These are phyloP conservation scores for Acanthamoeba culbertsoni DNA, from an alignment of 208 protist species.

Conservation along the genomic window DNA sequence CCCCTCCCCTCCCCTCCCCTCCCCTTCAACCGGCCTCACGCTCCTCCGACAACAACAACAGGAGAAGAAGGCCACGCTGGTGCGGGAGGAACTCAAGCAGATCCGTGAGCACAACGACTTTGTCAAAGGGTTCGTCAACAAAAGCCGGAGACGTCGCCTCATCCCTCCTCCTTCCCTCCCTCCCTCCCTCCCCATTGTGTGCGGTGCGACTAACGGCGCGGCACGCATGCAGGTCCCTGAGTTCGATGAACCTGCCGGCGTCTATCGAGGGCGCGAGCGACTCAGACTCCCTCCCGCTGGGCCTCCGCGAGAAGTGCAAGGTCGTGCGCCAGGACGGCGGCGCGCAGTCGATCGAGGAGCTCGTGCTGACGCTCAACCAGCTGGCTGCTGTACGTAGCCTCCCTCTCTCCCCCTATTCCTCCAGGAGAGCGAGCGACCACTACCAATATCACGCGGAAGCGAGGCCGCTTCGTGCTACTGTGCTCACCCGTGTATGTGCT, in stretches of 20 bases:
- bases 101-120: constrained; percentile 19
- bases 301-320: not conserved
- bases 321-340: not conserved
- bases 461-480: too few species aligned
- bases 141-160: too few species aligned
- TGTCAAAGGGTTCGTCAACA: constrained; percentile 3
- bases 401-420: too few species aligned
- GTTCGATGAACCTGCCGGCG: constrained; percentile 10
- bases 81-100: not conserved
- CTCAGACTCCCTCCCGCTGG: not conserved
- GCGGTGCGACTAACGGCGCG: not conserved
- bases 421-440: too few species aligned
- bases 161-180: too few species aligned
- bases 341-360: not conserved
- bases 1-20: not conserved
- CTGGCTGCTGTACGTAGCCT: not conserved
- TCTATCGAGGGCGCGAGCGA: not conserved
- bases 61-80: not conserved
- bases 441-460: too few species aligned
- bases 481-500: too few species aligned
- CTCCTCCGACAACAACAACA: not conserved
- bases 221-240: not conserved
- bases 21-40: not conserved
- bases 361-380: not conserved
- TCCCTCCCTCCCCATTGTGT: not conserved